Percentiles rank a stretch among this genome's conserved stretches.
Conservation (phyloP, 768 basidiomycete genomes). For the Tylopilus balloui region DNA sequence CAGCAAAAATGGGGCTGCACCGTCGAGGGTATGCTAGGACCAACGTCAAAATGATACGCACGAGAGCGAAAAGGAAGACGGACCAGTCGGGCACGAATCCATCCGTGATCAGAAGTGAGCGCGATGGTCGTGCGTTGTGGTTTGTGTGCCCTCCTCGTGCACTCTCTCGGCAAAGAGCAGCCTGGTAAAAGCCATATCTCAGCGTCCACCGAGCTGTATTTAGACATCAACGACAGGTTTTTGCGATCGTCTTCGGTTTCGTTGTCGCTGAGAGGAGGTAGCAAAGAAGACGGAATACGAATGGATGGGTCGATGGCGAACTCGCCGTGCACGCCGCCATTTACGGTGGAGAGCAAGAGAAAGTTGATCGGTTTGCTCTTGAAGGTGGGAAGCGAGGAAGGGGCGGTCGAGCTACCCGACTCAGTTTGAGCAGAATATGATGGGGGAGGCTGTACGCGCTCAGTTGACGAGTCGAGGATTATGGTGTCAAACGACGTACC, state of each 20-base stretch:
- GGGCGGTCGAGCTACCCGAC: not conserved
- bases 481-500: not conserved
- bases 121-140: conserved; percentile 19
- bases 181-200: conserved; percentile 36
- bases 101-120: conserved; percentile 16
- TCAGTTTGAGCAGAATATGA: conserved; percentile 13
- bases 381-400: conserved; percentile 9
- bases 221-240: conserved; percentile 35
- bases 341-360: conserved; percentile 10
- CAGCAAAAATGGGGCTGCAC: conserved; percentile 15
- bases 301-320: conserved; percentile 45
- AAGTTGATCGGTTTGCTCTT: conserved; percentile 29
- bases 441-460: conserved; percentile 22
- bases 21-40: conserved; percentile 13
- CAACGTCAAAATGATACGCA: not conserved
- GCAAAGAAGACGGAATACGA: conserved; percentile 34
- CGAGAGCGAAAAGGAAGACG: not conserved
- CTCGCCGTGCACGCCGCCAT: conserved; percentile 17
- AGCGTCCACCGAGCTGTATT: conserved; percentile 34
- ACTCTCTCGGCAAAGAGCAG: not conserved
- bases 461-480: not conserved
- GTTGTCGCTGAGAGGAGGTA: conserved; percentile 35
- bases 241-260: conserved; percentile 38
- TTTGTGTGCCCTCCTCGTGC: not conserved
- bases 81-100: conserved; percentile 18